These are phyloP conservation scores for Neonectria faginata DNA, from an alignment of 2,329 filamentous ascomycete genomes.

Conservation along the genomic window DNA sequence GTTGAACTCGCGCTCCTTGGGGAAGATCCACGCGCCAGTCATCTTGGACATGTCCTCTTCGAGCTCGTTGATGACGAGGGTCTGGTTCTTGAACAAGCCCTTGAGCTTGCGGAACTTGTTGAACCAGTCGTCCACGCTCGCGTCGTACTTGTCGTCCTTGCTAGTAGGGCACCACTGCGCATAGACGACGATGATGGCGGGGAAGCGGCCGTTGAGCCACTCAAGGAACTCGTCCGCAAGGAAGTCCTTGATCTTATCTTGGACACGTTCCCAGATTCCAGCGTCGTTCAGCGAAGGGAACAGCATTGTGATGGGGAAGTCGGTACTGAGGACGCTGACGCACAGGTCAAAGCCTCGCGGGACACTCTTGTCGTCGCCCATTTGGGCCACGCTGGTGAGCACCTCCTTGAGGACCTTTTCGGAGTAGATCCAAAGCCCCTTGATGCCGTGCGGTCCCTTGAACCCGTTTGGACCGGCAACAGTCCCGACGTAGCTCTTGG, in stretches of 20 bases:
- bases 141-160: constrained; percentile 51
- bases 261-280: constrained; percentile 31
- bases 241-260: constrained; percentile 51
- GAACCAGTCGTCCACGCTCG: constrained; percentile 52
- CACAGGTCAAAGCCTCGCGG: constrained; percentile 61
- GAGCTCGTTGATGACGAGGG: constrained; percentile 46
- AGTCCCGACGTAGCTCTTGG: constrained; percentile 52
- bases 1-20: constrained; percentile 58
- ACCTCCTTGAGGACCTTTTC: constrained; percentile 53
- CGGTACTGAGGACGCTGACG: constrained; percentile 59
- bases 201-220: constrained; percentile 52
- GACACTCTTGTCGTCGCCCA: constrained; percentile 57
- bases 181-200: constrained; percentile 57
- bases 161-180: constrained; percentile 61
- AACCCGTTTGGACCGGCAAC: constrained; percentile 28
- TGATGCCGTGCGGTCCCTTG: constrained; percentile 47
- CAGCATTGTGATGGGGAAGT: constrained; percentile 51
- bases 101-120: constrained; percentile 54
- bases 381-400: constrained; percentile 55
- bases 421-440: constrained; percentile 56
- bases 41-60: constrained; percentile 59
- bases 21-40: constrained; percentile 60
- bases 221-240: constrained; percentile 54
- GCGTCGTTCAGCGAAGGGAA: constrained; percentile 51
- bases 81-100: constrained; percentile 39